phyloP scores from a whole-genome alignment of 1,284 basidiomycete genomes.

The Sporisorium graminicola region DNA sequence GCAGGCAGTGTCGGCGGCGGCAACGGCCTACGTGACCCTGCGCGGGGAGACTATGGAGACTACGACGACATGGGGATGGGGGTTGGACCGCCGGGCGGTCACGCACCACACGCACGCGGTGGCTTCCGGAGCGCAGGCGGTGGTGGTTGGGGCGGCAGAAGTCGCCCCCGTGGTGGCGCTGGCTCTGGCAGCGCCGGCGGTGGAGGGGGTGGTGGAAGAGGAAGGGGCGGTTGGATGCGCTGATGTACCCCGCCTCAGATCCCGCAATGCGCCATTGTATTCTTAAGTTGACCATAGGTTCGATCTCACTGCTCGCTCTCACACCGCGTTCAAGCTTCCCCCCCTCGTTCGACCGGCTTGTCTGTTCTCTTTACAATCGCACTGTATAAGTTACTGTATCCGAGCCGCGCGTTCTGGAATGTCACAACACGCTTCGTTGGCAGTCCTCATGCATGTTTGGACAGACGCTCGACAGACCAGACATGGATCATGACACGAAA shows the following conservation, averaged over 20 bases:
- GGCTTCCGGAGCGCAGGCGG: conserved; percentile 5
- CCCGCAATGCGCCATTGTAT: too few relatives aligned
- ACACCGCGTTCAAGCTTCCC: too few relatives aligned
- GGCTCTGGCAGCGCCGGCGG: neutral
- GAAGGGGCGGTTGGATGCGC: conserved; percentile 29
- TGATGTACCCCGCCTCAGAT: neutral
- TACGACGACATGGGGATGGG: conserved; percentile 17
- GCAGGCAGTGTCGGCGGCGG: neutral
- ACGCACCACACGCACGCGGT: conserved; percentile 5
- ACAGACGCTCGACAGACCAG: too few relatives aligned
- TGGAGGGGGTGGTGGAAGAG: conserved; percentile 19
- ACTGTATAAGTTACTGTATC: too few relatives aligned
- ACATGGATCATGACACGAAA: too few relatives aligned
- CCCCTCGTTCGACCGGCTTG: too few relatives aligned
- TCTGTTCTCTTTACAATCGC: too few relatives aligned
- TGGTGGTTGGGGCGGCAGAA: conserved; percentile 16
- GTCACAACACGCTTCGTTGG: too few relatives aligned
- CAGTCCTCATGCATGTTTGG: too few relatives aligned
- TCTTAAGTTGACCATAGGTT: neutral
- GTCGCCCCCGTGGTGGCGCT: conserved; percentile 6
- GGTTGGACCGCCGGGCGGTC: neutral
- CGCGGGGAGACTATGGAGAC: conserved; percentile 7
- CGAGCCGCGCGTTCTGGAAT: too few relatives aligned
- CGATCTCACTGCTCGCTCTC: neutral
- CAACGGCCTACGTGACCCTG: neutral